Evolutionary conservation across 495 filamentous ascomycete species (phyloP), one percentile per base, ranked within the genome.

Genomic region (Annulohypoxylon bovei): DNA sequence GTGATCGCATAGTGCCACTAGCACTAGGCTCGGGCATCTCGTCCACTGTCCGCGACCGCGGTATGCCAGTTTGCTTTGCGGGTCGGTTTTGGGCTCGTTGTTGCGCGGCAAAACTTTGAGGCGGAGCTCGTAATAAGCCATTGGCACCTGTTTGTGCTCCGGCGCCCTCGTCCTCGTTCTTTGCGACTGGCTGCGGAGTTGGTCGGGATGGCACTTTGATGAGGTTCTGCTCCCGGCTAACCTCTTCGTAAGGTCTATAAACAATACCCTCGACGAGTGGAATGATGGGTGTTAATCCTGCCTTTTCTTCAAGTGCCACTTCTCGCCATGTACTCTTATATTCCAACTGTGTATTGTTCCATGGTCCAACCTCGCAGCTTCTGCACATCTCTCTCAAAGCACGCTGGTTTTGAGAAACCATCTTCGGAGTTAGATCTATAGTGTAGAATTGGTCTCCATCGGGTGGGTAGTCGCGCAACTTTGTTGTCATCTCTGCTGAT

Each of bases 221-320:
- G 20, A 75, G 73, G 28, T 64, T 72, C 30, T 68, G 70, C 42
- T 77, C 75, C 40, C 58, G 73, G 66, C 73, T 78, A n/a, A 73
- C 68, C 14, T 77, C 82, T 28, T 85, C 80, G 49, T 85, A 88
- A 11, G 84, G 86, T 30, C 83, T 79, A 74, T 94, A 94, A 9
- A 94, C 89, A 59, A 89, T 84, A 37, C 89, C 88, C 46, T 86
- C 84, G 0, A 88, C 86, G 27, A 94, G 78, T 3, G 92, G 92
- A 46, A 94, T 88, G 3, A 86, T 76, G 1, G 91, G 92, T 8
- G 88, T 90, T 32, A 91, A 80, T 7, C 89, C 89, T 47, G 87
- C 86, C 37, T 89, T 85, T 73, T 93, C 90, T 77, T 94, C 92
- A 7, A 86, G 83, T 12, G 87, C 82, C 75, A 91, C 88, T 71